Conservation (phyloP, 1,284 basidiomycete genomes). For the Mycena sp. region DNA sequence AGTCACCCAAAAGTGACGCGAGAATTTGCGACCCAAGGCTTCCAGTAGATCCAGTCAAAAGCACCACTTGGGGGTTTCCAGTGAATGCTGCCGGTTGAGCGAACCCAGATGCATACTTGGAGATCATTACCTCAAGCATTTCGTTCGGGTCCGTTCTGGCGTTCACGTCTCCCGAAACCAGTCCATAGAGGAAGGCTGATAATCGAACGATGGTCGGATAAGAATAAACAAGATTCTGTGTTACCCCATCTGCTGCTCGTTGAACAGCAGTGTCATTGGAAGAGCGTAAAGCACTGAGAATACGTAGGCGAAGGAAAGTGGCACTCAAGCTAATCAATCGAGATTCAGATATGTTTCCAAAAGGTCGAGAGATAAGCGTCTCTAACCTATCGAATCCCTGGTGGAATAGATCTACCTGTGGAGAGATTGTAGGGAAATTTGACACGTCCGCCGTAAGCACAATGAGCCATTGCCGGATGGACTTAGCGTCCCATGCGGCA, state of each 20-base stretch:
- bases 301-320: conserved; percentile 36
- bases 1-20: conserved; percentile 11
- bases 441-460: conserved; percentile 37
- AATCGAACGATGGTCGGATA: conserved; percentile 37
- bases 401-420: conserved; percentile 44
- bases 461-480: conserved; percentile 41
- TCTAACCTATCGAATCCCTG: conserved; percentile 51
- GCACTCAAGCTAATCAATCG: too few species aligned
- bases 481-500: conserved; percentile 34
- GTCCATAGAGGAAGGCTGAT: conserved; percentile 22
- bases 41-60: conserved; percentile 46
- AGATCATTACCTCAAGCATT: not conserved
- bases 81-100: not conserved
- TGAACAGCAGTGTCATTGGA: not conserved
- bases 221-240: conserved; percentile 40
- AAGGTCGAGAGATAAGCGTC: not conserved
- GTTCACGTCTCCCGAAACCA: conserved; percentile 7
- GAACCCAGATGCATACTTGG: not conserved
- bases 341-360: not conserved
- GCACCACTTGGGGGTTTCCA: conserved; percentile 22
- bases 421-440: conserved; percentile 24
- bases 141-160: not conserved
- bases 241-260: conserved; percentile 27
- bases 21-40: conserved; percentile 43
- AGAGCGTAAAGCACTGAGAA: conserved; percentile 33